Percentiles rank a stretch among this genome's conserved stretches.
Conservation (phyloP, 192 early-diverging fungal species). For the Globomyces pollinis-pini region DNA sequence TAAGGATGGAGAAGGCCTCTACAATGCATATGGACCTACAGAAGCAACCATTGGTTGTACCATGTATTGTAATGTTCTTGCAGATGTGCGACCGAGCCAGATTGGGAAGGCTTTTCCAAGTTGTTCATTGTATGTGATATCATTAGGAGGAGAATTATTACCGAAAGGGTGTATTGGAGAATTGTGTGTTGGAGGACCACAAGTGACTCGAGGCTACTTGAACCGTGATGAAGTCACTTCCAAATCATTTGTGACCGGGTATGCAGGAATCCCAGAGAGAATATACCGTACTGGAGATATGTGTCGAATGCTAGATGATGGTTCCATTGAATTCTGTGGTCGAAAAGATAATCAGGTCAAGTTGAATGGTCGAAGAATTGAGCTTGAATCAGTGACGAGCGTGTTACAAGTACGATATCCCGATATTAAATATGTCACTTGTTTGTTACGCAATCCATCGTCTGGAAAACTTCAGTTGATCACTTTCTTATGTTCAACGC, state of each 20-base stretch:
- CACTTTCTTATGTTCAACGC: too few species aligned
- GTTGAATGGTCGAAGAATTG: constrained; percentile 20
- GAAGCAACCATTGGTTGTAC: constrained; percentile 23
- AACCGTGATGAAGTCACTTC: constrained; percentile 28
- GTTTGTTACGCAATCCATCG: too few species aligned
- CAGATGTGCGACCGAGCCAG: constrained; percentile 1
- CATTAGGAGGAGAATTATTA: constrained; percentile 2
- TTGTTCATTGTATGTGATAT: constrained; percentile 11
- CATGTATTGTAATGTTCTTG: not conserved
- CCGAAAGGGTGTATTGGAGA: constrained; percentile 35
- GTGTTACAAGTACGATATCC: too few species aligned
- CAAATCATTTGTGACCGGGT: constrained; percentile 19
- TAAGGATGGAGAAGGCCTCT: too few species aligned
- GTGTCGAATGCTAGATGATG: constrained; percentile 13
- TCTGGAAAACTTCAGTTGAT: too few species aligned
- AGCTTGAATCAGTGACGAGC: constrained; percentile 18
- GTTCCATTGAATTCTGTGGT: constrained; percentile 24
- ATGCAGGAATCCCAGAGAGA: not conserved
- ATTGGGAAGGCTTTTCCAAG: constrained; percentile 13
- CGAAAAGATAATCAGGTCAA: constrained; percentile 27
- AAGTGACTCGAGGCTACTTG: constrained; percentile 35
- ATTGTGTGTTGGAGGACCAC: constrained; percentile 29
- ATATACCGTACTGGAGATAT: constrained; percentile 29
- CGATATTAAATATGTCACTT: too few species aligned
- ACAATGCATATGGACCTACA: too few species aligned